Conservation (phyloP, 352 stramenopile genomes). For the Pelagophyceae sp. region DNA sequence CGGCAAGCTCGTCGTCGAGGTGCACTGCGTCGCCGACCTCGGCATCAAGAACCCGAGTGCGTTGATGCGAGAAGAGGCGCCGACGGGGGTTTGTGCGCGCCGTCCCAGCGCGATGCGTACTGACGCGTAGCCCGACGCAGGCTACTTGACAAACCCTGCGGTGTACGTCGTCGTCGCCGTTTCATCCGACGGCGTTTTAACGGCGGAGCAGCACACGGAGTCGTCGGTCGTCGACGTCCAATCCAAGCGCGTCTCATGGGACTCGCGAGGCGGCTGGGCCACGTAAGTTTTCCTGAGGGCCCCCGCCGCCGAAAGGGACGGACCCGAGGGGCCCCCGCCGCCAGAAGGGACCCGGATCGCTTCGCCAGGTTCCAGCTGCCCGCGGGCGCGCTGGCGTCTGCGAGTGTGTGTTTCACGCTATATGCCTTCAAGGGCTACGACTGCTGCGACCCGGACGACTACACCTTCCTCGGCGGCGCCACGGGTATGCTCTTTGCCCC, state of each 20-base stretch:
- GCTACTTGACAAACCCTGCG: not conserved
- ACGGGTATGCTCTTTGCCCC: too few relatives aligned
- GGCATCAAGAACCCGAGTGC: too few relatives aligned
- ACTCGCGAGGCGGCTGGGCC: not conserved
- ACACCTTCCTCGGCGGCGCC: not conserved
- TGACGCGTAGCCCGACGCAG: not conserved
- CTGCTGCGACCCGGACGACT: not conserved
- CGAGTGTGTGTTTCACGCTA: not conserved
- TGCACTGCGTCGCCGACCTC: not conserved
- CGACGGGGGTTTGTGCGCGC: too few relatives aligned
- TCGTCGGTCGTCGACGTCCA: not conserved
- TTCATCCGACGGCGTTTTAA: not conserved
- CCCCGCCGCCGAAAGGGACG: too few relatives aligned
- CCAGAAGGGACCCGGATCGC: too few relatives aligned
- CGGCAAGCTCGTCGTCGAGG: not conserved
- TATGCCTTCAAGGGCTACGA: not conserved
- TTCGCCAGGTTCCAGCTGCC: not conserved
- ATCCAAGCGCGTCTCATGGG: not conserved
- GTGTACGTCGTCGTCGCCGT: not conserved
- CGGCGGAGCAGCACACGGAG: not conserved
- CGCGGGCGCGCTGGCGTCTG: not conserved
- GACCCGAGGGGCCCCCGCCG: too few relatives aligned
- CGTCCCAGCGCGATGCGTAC: too few relatives aligned
- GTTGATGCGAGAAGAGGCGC: too few relatives aligned
- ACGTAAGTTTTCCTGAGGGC: too few relatives aligned